Evolutionary conservation across 768 basidiomycete species (phyloP).

Genomic region (Austroboletus eburneus): DNA sequence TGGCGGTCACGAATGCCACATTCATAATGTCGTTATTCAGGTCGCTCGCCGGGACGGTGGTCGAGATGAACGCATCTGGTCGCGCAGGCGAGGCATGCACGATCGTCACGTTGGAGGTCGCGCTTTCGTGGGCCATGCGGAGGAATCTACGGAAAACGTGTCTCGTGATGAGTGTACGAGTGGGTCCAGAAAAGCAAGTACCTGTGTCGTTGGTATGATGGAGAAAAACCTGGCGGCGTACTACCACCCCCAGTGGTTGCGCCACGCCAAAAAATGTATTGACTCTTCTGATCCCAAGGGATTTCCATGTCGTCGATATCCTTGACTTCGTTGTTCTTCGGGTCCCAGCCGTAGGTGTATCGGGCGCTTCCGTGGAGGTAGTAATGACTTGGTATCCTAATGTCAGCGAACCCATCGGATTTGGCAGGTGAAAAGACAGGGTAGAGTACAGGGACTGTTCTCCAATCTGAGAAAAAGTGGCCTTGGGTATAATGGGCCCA

Average conservation of each 20-base stretch:
- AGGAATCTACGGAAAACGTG: conserved; percentile 47
- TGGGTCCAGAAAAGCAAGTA: conserved; percentile 25
- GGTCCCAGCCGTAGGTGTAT: conserved; percentile 92
- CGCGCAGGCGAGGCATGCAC: conserved; percentile 65
- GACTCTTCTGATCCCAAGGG: conserved; percentile 85
- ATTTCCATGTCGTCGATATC: conserved; percentile 82
- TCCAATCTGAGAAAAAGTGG: conserved; percentile 97
- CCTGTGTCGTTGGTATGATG: conserved; percentile 86
- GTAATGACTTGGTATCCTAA: conserved; percentile 94
- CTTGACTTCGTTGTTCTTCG: conserved; percentile 64
- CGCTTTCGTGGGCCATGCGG: conserved; percentile 61
- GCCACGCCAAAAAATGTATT: conserved; percentile 91
- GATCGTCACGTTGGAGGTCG: conserved; percentile 52
- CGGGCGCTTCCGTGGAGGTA: conserved; percentile 79
- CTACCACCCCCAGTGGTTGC: conserved; percentile 94
- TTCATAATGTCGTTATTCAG: conserved; percentile 86
- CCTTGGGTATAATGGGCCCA: conserved; percentile 87
- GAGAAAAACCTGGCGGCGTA: conserved; percentile 77
- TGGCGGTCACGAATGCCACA: conserved; percentile 75
- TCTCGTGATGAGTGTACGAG: background rate
- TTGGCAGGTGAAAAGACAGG: conserved; percentile 94
- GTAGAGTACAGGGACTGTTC: conserved; percentile 82
- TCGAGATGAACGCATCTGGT: conserved; percentile 55
- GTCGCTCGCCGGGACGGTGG: conserved; percentile 49
- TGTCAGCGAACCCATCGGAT: conserved; percentile 80